These are phyloP conservation scores for Delphinella strobiligena DNA, from an alignment of 2,329 filamentous ascomycete species.

Conservation along the genomic window DNA sequence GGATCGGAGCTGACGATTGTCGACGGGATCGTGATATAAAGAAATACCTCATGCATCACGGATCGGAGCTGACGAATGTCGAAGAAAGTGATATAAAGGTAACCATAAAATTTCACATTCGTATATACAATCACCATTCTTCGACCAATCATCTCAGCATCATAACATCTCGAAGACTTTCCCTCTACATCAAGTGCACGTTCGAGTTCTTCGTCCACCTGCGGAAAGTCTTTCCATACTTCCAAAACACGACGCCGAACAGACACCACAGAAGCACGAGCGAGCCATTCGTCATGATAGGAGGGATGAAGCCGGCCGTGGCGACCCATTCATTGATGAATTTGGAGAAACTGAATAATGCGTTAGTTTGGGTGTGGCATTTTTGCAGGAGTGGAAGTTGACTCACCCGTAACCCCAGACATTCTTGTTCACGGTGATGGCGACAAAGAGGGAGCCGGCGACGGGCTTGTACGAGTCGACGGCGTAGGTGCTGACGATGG, in stretches of 20 bases:
- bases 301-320: conserved; percentile 39
- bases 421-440: conserved; percentile 53
- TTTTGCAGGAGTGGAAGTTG: too few relatives aligned
- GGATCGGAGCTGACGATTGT: too few relatives aligned
- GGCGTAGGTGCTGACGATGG: conserved; percentile 47
- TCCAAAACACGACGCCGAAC: conserved; percentile 45
- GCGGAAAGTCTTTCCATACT: conserved; percentile 46
- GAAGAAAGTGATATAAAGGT: too few relatives aligned
- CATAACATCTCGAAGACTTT: too few relatives aligned
- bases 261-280: conserved; percentile 42
- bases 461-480: conserved; percentile 55
- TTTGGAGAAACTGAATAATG: conserved; percentile 11
- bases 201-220: conserved; percentile 26
- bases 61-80: too few relatives aligned
- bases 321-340: conserved; percentile 35
- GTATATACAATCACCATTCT: too few relatives aligned
- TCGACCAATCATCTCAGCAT: too few relatives aligned
- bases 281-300: conserved; percentile 49
- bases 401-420: conserved; percentile 52
- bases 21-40: too few relatives aligned
- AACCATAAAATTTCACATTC: too few relatives aligned
- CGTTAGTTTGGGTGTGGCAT: too few relatives aligned
- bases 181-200: background rate
- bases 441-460: conserved; percentile 46
- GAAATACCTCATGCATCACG: too few relatives aligned